Percentiles rank a stretch among this genome's conserved stretches.
Conservation (phyloP, 768 basidiomycete genomes). For the Mrakia hoshinonis region DNA sequence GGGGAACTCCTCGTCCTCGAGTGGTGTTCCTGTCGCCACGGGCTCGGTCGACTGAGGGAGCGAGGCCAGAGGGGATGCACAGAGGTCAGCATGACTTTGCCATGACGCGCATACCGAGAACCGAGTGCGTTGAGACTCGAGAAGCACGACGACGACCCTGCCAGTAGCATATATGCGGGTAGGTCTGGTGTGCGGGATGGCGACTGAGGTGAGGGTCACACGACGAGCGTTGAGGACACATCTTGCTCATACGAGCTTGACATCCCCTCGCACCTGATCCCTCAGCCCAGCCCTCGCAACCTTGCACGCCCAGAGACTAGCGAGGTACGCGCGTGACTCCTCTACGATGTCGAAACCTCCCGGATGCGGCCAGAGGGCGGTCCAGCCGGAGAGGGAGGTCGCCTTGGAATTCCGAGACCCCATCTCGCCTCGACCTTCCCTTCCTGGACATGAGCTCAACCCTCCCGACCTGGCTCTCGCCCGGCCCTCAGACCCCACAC, state of each 20-base stretch:
- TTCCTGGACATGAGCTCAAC: too few species aligned
- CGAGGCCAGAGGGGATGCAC: not conserved
- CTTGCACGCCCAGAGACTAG: not conserved
- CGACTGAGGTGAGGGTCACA: not conserved
- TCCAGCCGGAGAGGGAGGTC: too few species aligned
- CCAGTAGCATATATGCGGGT: not conserved
- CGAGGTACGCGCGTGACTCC: too few species aligned
- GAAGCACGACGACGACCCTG: not conserved
- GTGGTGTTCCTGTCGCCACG: conserved; percentile 16
- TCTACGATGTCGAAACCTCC: too few species aligned
- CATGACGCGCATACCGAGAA: too few species aligned
- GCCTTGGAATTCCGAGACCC: too few species aligned
- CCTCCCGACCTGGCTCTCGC: too few species aligned
- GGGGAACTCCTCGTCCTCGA: conserved; percentile 21
- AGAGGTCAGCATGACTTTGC: conserved; percentile 6
- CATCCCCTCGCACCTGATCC: too few species aligned
- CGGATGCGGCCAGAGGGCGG: too few species aligned
- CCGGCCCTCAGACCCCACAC: too few species aligned
- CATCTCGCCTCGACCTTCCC: too few species aligned
- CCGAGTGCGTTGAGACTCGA: not conserved
- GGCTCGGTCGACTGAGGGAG: conserved; percentile 14
- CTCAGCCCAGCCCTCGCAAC: not conserved
- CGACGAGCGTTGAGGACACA: not conserved
- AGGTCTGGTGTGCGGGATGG: not conserved
- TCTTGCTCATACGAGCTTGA: not conserved